Evolutionary conservation across 1,139 yeast species (phyloP), one percentile per base, ranked within the genome.

Genomic region (Protomyces inundatus): DNA sequence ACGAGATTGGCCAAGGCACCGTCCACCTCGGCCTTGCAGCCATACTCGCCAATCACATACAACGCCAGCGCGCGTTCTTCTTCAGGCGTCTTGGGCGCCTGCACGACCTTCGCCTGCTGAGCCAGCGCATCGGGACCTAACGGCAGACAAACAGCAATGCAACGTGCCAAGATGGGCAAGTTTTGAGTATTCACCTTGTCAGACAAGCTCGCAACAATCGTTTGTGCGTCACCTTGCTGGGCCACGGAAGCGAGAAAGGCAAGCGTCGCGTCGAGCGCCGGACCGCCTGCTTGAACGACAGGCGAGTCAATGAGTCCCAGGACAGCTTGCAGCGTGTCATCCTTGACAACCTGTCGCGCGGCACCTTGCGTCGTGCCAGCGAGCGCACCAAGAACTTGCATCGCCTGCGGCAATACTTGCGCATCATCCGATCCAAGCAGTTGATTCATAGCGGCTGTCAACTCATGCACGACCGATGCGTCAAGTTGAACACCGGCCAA

Each of bases 1-100:
- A 77, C 71, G 61, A 81, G 75, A 7, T 76, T 72, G 3, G 69
- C 73, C 30, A 32, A 32, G 6, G 66, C 53, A n/a, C 54, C 39
- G 32, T 72, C 71, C 34, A 77, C 69, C 34, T 42, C 23, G 6
- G 36, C 36, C 10, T 9, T 34, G 10, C 42, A n/a, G 35, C 61
- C 60, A 30, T 42, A 53, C 48, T 55, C 56, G 12, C 64, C 64
- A 36, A 61, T 33, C 14, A 51, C 51, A 30, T 52, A 52, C 4
- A 61, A 36, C 16, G 54, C 48, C 37, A 61, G 16, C 30, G 61
- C 36, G 14, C 61, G 42, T 30, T 30, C 37, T 6, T 48, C 50
- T 36, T 61, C 64, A 5, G 45, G 30, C 14, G 60, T 50, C 40
- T 61, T 61, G 34, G 64, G 64, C 12, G 56, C 61, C 10, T 16